Evolutionary conservation across 768 basidiomycete genomes (phyloP), one percentile per base, ranked within the genome.

Genomic region (Trametes meyenii): DNA sequence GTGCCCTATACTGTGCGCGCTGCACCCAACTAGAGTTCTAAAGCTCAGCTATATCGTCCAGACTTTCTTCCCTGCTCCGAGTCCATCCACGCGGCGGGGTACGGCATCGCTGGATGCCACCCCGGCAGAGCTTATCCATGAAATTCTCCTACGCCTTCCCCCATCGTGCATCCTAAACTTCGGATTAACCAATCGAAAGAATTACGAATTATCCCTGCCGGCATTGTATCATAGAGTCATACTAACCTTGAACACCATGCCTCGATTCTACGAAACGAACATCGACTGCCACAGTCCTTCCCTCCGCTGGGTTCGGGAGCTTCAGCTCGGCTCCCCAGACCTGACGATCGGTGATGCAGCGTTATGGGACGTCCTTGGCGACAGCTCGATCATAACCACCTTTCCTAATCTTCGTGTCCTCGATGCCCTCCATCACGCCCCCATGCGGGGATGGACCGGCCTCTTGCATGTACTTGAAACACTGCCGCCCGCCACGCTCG

Each of bases 141-240:
- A 55, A 11, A 55, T 55, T n/a, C 54, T 55, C 44, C n/a, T 55
- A 29, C 40, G 33, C 19, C n/a, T 46, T 14, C 43, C 54, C 36
- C 43, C 44, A 33, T 17, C 29, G 16, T 45, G 17, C 19, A 16
- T 45, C 29, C n/a, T 55, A 12, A 35, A 21, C 12, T 55, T 55
- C 14, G 54, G 43, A 1, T 16, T 45, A 11, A 55, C 53, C 24
- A 44, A 29, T 17, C 40, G 38, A 6, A 55, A 17, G 17, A 55
- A 55, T 16, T 44, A 44, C 43, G 53, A 29, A 4, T 10, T 55
- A 7, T 44, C 42, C 26, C 42, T 29, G 16, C 53, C 43, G 17
- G 53, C 53, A 12, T 35, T 55, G 12, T 29, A 55, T 29, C 42
- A 35, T 17, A 33, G n/a, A 8, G 21, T 55, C 38, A 24, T 29